Base-by-base conservation (phyloP, 2,329 filamentous ascomycete genomes). In the Myriangium duriaei region DNA sequence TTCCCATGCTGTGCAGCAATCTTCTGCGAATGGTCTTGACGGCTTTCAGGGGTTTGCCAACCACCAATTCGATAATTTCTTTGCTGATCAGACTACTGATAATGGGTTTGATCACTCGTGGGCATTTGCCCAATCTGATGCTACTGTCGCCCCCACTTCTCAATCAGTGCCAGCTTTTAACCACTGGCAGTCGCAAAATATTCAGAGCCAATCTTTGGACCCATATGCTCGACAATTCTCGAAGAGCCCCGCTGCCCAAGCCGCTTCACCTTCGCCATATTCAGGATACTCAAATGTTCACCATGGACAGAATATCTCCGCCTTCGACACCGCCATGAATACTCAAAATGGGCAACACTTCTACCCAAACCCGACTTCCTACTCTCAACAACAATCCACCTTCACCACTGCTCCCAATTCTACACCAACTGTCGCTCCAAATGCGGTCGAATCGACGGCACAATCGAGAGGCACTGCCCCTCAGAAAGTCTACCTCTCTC, bases 41-140 rank as follows among this genome's bases (percentile, higher is more conserved):
- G 52, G 44, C 28, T 51, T 48, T 19, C 42, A 48, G 34, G 21
- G 21, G 21, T 26, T 54, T 43, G 55, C 51, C 42, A 47, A 43
- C 34, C 47, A 55, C 48, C 29, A 31, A 5, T 41, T 34, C 24
- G 33, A 12, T 16, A 37, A 39, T 34, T 16, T 41, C n/a, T 32
- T 38, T 6, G 11, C 42, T 10, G 32, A 28, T 19, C 14, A 21
- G 11, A 32, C 34, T 38, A 29, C 24, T 13, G 30, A 31, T 21
- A 32, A 44, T 21, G 42, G 34, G 30, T 40, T 40, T 30, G 30
- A 45, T 16, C 34, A 35, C 19, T 40, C 36, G 28, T 43, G 42
- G 40, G 26, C 12, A 11, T 46, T 32, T 30, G 34, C 40, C 21
- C 29, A 38, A 26, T 18, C 40, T 30, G 38, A 43, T 30, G 34